phyloP scores from a whole-genome alignment of 306 rosid species.

The Sophora flavescens region DNA sequence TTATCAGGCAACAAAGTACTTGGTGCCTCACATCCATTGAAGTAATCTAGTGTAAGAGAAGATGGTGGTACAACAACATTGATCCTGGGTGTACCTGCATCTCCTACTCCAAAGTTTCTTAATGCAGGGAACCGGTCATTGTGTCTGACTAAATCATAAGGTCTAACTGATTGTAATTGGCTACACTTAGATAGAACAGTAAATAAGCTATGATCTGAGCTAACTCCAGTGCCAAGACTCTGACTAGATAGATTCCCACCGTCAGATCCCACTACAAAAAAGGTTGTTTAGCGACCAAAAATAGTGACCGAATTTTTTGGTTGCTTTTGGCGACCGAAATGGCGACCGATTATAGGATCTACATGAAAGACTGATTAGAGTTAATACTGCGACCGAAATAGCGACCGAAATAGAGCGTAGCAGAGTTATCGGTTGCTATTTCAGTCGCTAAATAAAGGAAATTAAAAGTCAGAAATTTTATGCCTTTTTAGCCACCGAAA shows the following conservation, averaged over 20 bases:
- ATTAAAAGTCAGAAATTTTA: too few relatives aligned
- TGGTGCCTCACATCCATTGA: slow-evolving; percentile 76
- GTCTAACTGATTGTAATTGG: slow-evolving; percentile 66
- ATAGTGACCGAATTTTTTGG: too few relatives aligned
- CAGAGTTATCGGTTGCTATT: too few relatives aligned
- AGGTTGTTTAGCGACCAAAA: too few relatives aligned
- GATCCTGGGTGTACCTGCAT: slow-evolving; percentile 62
- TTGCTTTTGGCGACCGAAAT: too few relatives aligned
- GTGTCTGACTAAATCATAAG: slow-evolving; percentile 62
- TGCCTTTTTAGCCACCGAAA: too few relatives aligned
- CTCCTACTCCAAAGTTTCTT: slow-evolving; percentile 71
- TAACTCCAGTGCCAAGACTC: slow-evolving; percentile 64
- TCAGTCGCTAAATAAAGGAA: too few relatives aligned
- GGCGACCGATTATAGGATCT: too few relatives aligned
- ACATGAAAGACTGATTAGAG: too few relatives aligned
- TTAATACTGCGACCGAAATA: too few relatives aligned
- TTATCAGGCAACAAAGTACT: slow-evolving; percentile 72
- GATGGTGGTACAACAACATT: slow-evolving; percentile 63
- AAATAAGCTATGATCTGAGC: slow-evolving; percentile 79
- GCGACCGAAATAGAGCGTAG: too few relatives aligned
- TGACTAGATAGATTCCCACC: slow-evolving; percentile 60
- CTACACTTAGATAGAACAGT: slow-evolving; percentile 77
- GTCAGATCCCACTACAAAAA: too few relatives aligned
- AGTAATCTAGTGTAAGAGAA: slow-evolving; percentile 74
- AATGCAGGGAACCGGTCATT: slow-evolving; percentile 63